A percentile compares a stretch with the other conserved stretches of the same genome.
Evolutionary conservation across 2,329 filamentous ascomycete genomes (phyloP).

Genomic region (Fusarium napiforme): DNA sequence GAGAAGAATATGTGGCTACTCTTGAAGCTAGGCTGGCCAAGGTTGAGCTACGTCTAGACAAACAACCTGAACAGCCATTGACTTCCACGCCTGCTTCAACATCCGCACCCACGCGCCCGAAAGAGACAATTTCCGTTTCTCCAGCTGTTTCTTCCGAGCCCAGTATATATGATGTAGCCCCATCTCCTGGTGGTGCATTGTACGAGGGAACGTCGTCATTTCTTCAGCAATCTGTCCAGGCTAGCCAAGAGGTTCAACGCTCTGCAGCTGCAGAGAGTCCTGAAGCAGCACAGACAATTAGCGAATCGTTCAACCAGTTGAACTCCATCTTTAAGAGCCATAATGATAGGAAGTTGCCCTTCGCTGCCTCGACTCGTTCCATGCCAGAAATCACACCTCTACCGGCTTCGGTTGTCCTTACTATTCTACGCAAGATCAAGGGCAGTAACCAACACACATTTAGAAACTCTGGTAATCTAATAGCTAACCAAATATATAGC

Average conservation of each 20-base stretch:
- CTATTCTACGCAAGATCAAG: constrained; percentile 22
- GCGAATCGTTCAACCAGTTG: constrained; percentile 20
- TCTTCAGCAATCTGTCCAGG: constrained; percentile 25
- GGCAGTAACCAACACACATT: background rate
- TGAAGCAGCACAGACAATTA: constrained; percentile 27
- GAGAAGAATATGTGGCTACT: constrained; percentile 22
- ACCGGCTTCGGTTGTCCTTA: constrained; percentile 12
- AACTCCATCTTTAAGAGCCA: constrained; percentile 2
- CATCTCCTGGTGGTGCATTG: background rate
- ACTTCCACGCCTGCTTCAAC: background rate
- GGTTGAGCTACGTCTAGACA: constrained; percentile 17
- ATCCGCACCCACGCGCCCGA: background rate
- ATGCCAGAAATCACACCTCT: constrained; percentile 11
- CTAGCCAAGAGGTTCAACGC: constrained; percentile 26
- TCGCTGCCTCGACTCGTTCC: background rate
- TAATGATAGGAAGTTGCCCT: background rate
- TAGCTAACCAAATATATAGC: background rate
- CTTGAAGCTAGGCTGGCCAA: constrained; percentile 24
- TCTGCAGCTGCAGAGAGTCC: constrained; percentile 20
- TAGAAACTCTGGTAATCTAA: too few species aligned
- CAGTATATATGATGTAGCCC: background rate
- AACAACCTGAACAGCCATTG: background rate
- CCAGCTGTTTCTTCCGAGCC: constrained; percentile 3
- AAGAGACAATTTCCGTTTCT: background rate
- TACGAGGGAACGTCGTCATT: constrained; percentile 37